Conservation (phyloP, 1,284 basidiomycete species). For the Cerioporus squamosus region DNA sequence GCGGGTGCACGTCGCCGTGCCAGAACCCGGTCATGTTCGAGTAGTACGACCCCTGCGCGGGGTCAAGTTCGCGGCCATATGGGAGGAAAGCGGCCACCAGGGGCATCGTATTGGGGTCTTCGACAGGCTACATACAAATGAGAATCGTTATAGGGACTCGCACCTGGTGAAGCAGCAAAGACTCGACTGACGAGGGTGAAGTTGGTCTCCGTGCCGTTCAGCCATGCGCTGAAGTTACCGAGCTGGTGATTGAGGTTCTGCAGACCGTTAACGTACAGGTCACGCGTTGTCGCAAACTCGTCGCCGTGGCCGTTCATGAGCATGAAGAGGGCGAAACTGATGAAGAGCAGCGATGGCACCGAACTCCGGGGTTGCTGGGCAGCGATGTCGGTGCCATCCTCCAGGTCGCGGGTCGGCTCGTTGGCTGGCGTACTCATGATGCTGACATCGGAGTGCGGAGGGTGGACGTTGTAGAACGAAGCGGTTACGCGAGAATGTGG, state of each 20-base stretch:
- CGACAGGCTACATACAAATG: slow-evolving; percentile 49
- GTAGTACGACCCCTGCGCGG: slow-evolving; percentile 62
- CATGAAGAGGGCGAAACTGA: slow-evolving; percentile 75
- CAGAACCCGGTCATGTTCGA: slow-evolving; percentile 78
- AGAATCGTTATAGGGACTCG: not conserved
- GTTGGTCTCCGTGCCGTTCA: slow-evolving; percentile 68
- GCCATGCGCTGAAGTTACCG: slow-evolving; percentile 72
- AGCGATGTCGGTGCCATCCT: too few species aligned
- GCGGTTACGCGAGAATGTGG: too few species aligned
- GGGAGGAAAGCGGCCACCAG: slow-evolving; percentile 57
- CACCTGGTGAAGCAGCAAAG: not conserved
- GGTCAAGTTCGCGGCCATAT: slow-evolving; percentile 50
- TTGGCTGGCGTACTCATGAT: too few species aligned
- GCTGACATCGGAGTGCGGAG: too few species aligned
- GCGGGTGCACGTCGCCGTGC: slow-evolving; percentile 60
- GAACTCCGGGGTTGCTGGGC: slow-evolving; percentile 45
- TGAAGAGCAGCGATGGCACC: slow-evolving; percentile 73
- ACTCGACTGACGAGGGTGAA: slow-evolving; percentile 69
- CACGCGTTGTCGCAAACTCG: slow-evolving; percentile 57
- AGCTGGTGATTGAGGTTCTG: slow-evolving; percentile 59
- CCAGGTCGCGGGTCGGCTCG: too few species aligned
- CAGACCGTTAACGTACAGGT: slow-evolving; percentile 67
- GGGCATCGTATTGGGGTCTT: slow-evolving; percentile 47
- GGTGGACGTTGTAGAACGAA: too few species aligned
- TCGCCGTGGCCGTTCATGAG: slow-evolving; percentile 69